A percentile compares a stretch with the other conserved stretches of the same genome.
phyloP scores from a whole-genome alignment of 176 grass and related monocot genomes.

The Rhynchospora pubera region DNA sequence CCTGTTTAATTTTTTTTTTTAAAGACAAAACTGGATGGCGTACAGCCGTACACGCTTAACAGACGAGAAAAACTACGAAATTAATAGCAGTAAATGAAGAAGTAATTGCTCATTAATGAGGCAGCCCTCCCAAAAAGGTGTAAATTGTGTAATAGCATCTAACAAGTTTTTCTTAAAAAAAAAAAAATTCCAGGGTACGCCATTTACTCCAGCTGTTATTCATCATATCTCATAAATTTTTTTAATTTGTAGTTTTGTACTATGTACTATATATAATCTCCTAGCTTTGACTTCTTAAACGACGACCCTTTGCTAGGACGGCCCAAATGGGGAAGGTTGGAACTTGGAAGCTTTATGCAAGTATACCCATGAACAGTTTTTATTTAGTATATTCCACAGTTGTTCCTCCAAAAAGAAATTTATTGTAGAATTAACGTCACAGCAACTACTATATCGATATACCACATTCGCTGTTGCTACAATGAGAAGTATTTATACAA shows the following conservation, averaged over 20 bases:
- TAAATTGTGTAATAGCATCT: neutral
- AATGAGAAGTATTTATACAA: slow-evolving; percentile 5
- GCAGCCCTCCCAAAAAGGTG: neutral
- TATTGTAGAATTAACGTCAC: neutral
- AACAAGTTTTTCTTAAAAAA: too few species aligned
- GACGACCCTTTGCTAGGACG: neutral
- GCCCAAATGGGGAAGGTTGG: neutral
- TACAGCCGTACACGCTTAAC: too few species aligned
- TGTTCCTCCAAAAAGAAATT: neutral
- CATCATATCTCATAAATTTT: neutral
- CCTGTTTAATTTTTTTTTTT: too few species aligned
- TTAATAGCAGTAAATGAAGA: neutral
- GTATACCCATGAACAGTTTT: neutral
- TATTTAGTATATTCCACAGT: neutral
- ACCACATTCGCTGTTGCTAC: neutral
- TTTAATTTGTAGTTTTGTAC: neutral
- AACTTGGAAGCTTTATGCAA: neutral
- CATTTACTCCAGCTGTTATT: neutral
- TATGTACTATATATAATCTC: neutral
- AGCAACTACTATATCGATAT: neutral
- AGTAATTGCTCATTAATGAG: neutral
- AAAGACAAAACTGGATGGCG: too few species aligned
- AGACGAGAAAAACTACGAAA: neutral
- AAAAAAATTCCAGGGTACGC: neutral
- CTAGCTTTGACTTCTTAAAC: slow-evolving; percentile 1